Base-by-base conservation (phyloP, 1,139 yeast species). In the Entelexis sorbosivorans region DNA sequence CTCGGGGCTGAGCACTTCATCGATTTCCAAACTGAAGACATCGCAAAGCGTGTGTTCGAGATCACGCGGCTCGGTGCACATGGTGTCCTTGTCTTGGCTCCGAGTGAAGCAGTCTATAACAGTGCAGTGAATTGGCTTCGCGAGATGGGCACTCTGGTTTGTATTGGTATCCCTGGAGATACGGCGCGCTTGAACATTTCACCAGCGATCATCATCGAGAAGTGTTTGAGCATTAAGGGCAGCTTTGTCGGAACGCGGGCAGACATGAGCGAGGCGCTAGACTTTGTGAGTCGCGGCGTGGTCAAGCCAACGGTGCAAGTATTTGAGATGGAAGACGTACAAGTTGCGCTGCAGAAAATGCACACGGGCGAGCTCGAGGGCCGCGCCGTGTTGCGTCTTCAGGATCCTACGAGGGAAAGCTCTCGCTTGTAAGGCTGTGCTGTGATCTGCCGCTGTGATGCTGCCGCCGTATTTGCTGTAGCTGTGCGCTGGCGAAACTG, bases 161-260 rank as follows among this genome's bases (percentile, higher is more conserved):
- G 82, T 61, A 91, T 83, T 60, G 93, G 93, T 60, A 73, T 84
- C 63, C 93, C 93, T 58, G 35, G 53, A 8, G 60, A 58, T 16
- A 53, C 55, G 40, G 57, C 58, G 52, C 59, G 58, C 16, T 49
- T 59, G n/a, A 75, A 76, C 49, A 82, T 82, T 52, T 81, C 82
- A 69, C 71, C 69, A 56, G 76, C 82, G 50, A 88, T 82, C 57
- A 74, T 80, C 60, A 80, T 74, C 67, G 76, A 83, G 48, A 46
- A 38, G 16, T 28, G 44, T n/a, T 70, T 81, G 63, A 72, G 70
- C 65, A 78, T 82, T 63, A 76, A 73, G 64, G 91, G 89, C 59
- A 81, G 89, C 49, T 81, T 81, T 64, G 91, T 82, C 56, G 91
- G 91, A 59, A 82, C 81, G 75, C 78, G 89, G 68, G 81, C 81